phyloP scores from a whole-genome alignment of 345 rosid species.

The Linum usitatissimum region DNA sequence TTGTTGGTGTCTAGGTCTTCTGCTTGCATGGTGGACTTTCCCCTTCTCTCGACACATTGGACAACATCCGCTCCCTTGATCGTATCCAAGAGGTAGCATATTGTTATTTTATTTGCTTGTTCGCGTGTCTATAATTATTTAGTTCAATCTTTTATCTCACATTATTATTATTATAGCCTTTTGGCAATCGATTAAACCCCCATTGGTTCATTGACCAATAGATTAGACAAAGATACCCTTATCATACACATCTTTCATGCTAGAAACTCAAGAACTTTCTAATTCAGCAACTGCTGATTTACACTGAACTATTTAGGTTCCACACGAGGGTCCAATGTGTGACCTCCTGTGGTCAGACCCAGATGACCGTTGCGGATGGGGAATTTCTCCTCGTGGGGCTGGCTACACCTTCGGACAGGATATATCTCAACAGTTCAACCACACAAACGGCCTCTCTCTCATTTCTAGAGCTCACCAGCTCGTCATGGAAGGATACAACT shows the following conservation, averaged over 20 bases:
- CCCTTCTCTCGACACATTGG: constrained; percentile 28
- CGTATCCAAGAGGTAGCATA: constrained; percentile 25
- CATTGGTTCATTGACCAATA: no score
- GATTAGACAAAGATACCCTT: no score
- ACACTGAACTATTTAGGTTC: not conserved
- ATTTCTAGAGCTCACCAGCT: constrained; percentile 5
- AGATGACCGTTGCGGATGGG: constrained; percentile 6
- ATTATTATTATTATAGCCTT: not conserved
- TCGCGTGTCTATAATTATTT: not conserved
- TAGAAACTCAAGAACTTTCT: no score
- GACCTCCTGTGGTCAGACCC: constrained; percentile 6
- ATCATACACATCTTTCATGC: no score
- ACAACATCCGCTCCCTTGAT: constrained; percentile 26
- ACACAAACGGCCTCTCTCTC: constrained; percentile 3
- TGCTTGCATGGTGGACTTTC: constrained; percentile 34
- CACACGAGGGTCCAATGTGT: constrained; percentile 5
- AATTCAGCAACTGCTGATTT: no score
- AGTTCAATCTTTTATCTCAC: not conserved
- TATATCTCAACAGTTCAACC: constrained; percentile 3
- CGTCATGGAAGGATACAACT: constrained; percentile 6
- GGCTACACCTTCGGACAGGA: constrained; percentile 4
- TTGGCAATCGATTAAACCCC: no score
- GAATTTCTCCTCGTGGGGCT: constrained; percentile 7
- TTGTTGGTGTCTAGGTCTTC: constrained; percentile 12
- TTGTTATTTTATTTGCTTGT: not conserved